Evolutionary conservation across 2,329 filamentous ascomycete species (phyloP), one percentile per base, ranked within the genome.

Genomic region (Paracorniculantispora psalliotae): DNA sequence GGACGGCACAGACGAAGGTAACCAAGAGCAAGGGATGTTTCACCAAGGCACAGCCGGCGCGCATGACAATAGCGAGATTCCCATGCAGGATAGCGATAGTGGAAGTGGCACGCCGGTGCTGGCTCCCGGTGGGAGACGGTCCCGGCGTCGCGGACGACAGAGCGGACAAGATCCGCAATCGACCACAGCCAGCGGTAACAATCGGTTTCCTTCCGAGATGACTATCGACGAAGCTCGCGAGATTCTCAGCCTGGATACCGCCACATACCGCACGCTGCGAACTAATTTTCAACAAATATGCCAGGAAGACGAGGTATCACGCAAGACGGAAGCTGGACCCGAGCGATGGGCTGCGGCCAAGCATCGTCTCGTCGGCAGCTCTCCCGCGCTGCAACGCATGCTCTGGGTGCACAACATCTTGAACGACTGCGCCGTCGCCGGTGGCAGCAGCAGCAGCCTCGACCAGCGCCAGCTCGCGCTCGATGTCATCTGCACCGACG

Each of bases 171-270:
- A 44, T 86, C 86, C 2, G 26, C 84, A 87, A 15, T 81, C 87
- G 39, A 87, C 90, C 67, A 83, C 84, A 7, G 81, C 86, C 1
- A 84, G 86, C 4, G 83, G 86, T 21, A 86, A 88, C 15, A 87
- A 88, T 15, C 84, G 90, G 23, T 94, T 91, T 63, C 89, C 89
- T 1, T 93, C 90, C 0, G 90, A 94, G 71, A 92, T 88, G 13
- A 92, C 90, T 0, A 82, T 94, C 60, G 87, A 90, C 63, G 89
- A 93, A 72, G 87, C 88, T 67, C 90, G 91, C 67, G 79, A 80
- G 13, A 88, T 86, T 61, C 76, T 96, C 28, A 77, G 75, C 39
- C 76, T 96, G 35, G 83, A 88, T 66, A 82, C 80, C 51, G 71
- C 78, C 1, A 75, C 82, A 44, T 94, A 94, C 69, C 80, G 79